Evolutionary conservation across 257 asterid genomes (phyloP).

Genomic region (Nicotiana tabacum): DNA sequence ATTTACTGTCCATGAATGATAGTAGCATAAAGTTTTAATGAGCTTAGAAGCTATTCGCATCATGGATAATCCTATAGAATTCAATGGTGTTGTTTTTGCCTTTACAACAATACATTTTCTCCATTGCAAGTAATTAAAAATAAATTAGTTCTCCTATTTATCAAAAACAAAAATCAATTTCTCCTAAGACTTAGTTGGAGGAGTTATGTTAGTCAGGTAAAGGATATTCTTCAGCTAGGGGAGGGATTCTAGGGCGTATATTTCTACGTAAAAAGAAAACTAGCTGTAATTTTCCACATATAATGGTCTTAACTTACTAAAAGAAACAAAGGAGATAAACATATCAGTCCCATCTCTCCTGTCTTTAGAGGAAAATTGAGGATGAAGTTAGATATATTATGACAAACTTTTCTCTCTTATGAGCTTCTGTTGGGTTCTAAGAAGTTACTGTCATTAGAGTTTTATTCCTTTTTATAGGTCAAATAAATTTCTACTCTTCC

Average conservation of each 20-base stretch:
- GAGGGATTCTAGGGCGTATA: background rate
- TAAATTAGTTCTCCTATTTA: background rate
- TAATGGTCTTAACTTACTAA: background rate
- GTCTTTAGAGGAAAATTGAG: too few species aligned
- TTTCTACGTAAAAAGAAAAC: background rate
- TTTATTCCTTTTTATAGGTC: too few species aligned
- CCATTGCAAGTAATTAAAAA: background rate
- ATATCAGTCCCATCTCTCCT: too few species aligned
- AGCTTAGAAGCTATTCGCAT: background rate
- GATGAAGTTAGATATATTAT: too few species aligned
- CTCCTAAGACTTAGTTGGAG: background rate
- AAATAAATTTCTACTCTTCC: background rate
- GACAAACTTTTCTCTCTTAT: too few species aligned
- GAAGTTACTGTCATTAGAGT: too few species aligned
- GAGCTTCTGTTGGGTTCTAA: too few species aligned
- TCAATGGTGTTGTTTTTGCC: background rate
- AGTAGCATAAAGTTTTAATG: background rate
- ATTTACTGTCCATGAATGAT: background rate
- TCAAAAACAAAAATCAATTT: background rate
- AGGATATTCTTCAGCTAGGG: background rate
- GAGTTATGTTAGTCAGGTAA: background rate
- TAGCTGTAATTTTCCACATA: background rate
- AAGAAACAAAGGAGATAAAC: background rate
- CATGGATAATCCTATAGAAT: background rate
- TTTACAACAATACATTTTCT: background rate